Conservation (phyloP, 2,329 filamentous ascomycete genomes). For the Diaporthe destruens region DNA sequence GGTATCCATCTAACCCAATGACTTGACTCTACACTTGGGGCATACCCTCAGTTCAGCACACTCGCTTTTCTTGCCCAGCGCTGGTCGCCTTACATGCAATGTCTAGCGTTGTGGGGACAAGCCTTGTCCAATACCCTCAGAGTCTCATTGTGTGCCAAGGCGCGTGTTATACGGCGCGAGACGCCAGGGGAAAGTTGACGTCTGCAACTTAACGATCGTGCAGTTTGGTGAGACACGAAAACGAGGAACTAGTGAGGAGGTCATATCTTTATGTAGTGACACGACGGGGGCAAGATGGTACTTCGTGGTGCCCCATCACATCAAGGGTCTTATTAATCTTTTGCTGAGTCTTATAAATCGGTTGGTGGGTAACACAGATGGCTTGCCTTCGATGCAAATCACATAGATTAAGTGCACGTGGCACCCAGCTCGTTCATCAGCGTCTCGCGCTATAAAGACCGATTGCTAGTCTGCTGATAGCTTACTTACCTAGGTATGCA, state of each 20-base stretch:
- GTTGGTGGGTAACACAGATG: conserved; percentile 10
- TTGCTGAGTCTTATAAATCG: neutral
- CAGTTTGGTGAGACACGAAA: neutral
- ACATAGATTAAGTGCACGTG: conserved; percentile 10
- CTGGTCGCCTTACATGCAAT: neutral
- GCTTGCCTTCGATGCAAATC: neutral
- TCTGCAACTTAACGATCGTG: neutral
- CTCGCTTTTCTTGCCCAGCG: neutral
- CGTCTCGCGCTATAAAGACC: neutral
- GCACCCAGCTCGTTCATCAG: conserved; percentile 6
- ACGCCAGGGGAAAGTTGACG: neutral
- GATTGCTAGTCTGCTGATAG: neutral
- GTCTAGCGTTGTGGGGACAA: neutral
- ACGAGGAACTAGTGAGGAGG: neutral
- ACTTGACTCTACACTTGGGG: neutral
- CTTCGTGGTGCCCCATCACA: neutral
- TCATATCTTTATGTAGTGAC: conserved; percentile 1
- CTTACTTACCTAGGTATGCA: neutral
- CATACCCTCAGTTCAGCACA: neutral
- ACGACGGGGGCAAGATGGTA: neutral
- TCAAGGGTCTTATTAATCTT: neutral
- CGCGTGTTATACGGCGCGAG: no score
- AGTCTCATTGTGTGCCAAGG: neutral
- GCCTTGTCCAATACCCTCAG: neutral
- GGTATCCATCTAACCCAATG: neutral